Conservation (phyloP, 108 stramenopile species). For the Skeletonema costatum region DNA sequence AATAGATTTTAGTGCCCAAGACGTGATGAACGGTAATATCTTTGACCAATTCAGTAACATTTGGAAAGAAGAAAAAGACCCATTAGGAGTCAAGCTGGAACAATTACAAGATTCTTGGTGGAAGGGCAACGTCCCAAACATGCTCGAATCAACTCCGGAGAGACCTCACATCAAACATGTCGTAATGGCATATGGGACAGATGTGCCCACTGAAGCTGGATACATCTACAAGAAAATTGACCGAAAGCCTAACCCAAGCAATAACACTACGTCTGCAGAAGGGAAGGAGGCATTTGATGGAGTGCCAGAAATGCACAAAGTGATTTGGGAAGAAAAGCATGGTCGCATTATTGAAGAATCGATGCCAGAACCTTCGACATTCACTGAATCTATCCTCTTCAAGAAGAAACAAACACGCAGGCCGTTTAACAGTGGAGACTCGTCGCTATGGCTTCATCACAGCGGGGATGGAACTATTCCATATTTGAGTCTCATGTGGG, state of each 20-base stretch:
- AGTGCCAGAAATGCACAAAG: conserved; percentile 42
- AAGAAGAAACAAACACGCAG: conserved; percentile 60
- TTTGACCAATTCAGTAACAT: conserved; percentile 70
- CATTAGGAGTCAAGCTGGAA: conserved; percentile 67
- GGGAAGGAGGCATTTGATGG: conserved; percentile 28
- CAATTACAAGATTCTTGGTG: conserved; percentile 76
- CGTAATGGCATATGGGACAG: conserved; percentile 81
- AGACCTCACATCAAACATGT: conserved; percentile 84
- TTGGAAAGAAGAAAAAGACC: conserved; percentile 74
- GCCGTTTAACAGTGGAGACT: conserved; percentile 30
- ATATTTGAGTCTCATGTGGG: conserved; percentile 78
- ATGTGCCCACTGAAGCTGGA: conserved; percentile 84
- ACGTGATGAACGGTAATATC: conserved; percentile 63
- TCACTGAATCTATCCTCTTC: conserved; percentile 49
- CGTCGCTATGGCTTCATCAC: conserved; percentile 42
- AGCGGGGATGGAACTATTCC: conserved; percentile 91
- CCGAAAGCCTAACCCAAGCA: conserved; percentile 2
- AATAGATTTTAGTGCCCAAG: conserved; percentile 32
- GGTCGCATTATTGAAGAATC: conserved; percentile 50
- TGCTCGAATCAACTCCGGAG: conserved; percentile 74
- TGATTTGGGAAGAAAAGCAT: conserved; percentile 69
- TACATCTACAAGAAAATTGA: conserved; percentile 57
- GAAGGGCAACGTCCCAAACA: conserved; percentile 58
- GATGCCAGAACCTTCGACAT: conserved; percentile 19
- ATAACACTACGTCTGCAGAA: neutral